A percentile compares a stretch with the other conserved stretches of the same genome.
Conservation (phyloP, 2,329 filamentous ascomycete genomes). For the Fusarium clavum region DNA sequence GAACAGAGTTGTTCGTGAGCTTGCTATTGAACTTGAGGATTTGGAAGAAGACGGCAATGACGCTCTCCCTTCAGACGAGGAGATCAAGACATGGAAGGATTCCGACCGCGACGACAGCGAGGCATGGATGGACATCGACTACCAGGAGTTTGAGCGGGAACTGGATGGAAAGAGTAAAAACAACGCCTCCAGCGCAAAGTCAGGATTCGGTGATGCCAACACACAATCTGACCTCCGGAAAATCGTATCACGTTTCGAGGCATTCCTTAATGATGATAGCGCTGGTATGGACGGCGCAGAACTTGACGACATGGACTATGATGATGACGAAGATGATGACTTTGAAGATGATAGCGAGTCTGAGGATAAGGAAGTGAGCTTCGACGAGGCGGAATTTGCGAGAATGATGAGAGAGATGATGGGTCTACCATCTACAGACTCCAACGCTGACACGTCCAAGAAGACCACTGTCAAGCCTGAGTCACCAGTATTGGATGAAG, state of each 20-base stretch:
- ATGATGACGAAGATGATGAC: constrained; percentile 65
- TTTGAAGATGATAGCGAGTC: constrained; percentile 69
- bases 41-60: constrained; percentile 75
- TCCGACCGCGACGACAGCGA: constrained; percentile 80
- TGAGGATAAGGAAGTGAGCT: constrained; percentile 80
- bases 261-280: constrained; percentile 87
- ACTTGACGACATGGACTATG: constrained; percentile 76
- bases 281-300: constrained; percentile 85
- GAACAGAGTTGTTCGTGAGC: constrained; percentile 76
- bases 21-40: constrained; percentile 81
- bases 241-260: constrained; percentile 93
- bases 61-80: constrained; percentile 74
- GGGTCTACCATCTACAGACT: constrained; percentile 64
- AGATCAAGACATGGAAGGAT: constrained; percentile 78
- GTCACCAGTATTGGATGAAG: constrained; percentile 55
- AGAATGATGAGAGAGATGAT: constrained; percentile 94
- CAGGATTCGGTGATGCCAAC: constrained; percentile 72
- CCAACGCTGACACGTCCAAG: not conserved
- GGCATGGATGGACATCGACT: constrained; percentile 92
- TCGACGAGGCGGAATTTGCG: constrained; percentile 86
- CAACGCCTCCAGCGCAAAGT: constrained; percentile 49
- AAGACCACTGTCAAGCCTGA: constrained; percentile 4
- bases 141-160: constrained; percentile 87
- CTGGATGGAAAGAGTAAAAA: constrained; percentile 64
- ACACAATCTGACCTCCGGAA: constrained; percentile 84